These are phyloP conservation scores for Balakata baccata DNA, from an alignment of 345 rosid genomes.

Conservation along the genomic window DNA sequence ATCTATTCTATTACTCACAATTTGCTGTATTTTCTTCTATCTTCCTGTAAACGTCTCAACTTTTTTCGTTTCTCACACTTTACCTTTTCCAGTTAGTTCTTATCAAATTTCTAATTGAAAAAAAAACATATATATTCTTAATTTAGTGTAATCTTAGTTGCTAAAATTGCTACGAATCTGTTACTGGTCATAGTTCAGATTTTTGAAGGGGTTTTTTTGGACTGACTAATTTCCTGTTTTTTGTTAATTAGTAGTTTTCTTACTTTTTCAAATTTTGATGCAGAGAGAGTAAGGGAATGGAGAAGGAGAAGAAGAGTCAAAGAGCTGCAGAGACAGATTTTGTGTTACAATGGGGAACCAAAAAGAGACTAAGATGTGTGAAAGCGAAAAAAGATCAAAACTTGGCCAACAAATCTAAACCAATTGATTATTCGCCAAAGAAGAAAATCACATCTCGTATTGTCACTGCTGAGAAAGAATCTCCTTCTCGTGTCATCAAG, in stretches of 20 bases:
- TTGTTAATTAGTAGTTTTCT: neutral
- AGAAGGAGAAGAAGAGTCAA: slow-evolving; percentile 59
- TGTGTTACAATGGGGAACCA: slow-evolving; percentile 86
- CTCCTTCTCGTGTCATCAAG: slow-evolving; percentile 56
- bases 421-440: slow-evolving; percentile 45
- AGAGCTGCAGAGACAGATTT: slow-evolving; percentile 67
- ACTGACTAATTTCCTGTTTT: neutral
- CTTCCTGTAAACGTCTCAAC: neutral
- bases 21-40: neutral
- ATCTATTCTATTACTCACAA: neutral
- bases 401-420: slow-evolving; percentile 42
- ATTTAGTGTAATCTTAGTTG: neutral
- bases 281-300: slow-evolving; percentile 41
- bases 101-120: neutral
- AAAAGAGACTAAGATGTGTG: slow-evolving; percentile 80
- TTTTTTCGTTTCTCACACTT: neutral
- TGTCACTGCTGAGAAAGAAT: slow-evolving; percentile 46
- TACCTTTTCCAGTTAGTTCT: neutral
- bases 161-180: neutral
- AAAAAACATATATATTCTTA: too few relatives aligned
- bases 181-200: neutral
- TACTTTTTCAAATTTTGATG: slow-evolving; percentile 7
- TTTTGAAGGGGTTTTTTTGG: neutral
- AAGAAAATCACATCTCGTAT: slow-evolving; percentile 51
- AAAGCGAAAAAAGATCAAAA: slow-evolving; percentile 63